Conservation (phyloP, 2,329 filamentous ascomycete species). For the Talaromyces funiculosus region DNA sequence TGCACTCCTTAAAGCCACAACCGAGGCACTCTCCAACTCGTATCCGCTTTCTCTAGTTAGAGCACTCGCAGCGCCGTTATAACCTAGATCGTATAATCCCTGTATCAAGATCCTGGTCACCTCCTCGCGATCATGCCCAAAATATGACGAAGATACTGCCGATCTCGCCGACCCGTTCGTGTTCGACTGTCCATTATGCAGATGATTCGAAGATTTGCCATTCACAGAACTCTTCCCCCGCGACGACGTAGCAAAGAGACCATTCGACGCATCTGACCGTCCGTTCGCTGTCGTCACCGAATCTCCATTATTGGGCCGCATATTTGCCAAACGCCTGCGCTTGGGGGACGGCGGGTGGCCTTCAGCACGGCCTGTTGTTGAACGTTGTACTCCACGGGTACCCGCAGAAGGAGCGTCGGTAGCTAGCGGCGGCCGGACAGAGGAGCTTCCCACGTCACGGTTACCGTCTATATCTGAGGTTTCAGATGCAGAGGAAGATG, state of each 20-base stretch:
- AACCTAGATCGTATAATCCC: slow-evolving; percentile 81
- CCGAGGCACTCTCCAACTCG: slow-evolving; percentile 76
- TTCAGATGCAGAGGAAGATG: slow-evolving; percentile 17
- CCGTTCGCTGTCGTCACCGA: slow-evolving; percentile 50
- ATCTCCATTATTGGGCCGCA: slow-evolving; percentile 56
- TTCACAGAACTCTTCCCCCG: slow-evolving; percentile 50
- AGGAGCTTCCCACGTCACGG: slow-evolving; percentile 18
- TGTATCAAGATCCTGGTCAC: slow-evolving; percentile 90
- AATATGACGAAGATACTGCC: slow-evolving; percentile 51
- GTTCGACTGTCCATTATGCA: slow-evolving; percentile 31
- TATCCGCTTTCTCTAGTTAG: slow-evolving; percentile 79
- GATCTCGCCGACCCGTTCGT: slow-evolving; percentile 36
- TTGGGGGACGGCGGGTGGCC: slow-evolving; percentile 43
- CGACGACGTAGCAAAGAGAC: slow-evolving; percentile 40
- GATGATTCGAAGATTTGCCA: slow-evolving; percentile 41
- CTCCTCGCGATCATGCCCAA: slow-evolving; percentile 85
- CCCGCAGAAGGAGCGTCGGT: slow-evolving; percentile 24
- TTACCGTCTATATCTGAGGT: slow-evolving; percentile 18
- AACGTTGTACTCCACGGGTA: slow-evolving; percentile 19
- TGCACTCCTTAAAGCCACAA: slow-evolving; percentile 77
- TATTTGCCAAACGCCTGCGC: slow-evolving; percentile 56
- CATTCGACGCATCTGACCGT: slow-evolving; percentile 53
- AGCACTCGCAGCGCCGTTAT: slow-evolving; percentile 66
- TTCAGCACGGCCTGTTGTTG: slow-evolving; percentile 23
- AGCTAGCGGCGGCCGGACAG: slow-evolving; percentile 21